phyloP scores from a whole-genome alignment of 345 rosid species.

The Cardamine resedifolia region DNA sequence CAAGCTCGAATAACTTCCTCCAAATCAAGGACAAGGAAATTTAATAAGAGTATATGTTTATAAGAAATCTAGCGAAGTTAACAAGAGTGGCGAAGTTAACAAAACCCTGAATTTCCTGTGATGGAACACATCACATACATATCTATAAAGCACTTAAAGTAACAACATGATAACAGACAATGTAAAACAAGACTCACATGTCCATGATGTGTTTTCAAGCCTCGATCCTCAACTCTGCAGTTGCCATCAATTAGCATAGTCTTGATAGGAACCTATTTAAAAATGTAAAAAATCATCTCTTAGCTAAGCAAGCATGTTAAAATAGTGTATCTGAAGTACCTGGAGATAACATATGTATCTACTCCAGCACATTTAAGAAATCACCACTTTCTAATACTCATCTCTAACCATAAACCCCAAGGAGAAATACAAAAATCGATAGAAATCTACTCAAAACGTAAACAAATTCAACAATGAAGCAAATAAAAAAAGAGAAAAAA shows the following conservation, averaged over 20 bases:
- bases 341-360: too few relatives aligned
- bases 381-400: neutral
- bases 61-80: neutral
- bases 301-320: neutral
- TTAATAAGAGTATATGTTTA: neutral
- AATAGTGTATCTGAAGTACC: too few relatives aligned
- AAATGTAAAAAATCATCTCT: slow-evolving; percentile 12
- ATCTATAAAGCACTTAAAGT: neutral
- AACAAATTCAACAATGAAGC: neutral
- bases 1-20: slow-evolving; percentile 1
- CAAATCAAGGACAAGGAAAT: neutral
- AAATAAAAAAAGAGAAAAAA: neutral
- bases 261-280: slow-evolving; percentile 84
- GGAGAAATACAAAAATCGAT: neutral
- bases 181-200: slow-evolving; percentile 56
- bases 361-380: neutral
- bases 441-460: neutral
- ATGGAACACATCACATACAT: neutral
- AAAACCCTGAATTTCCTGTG: neutral
- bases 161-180: slow-evolving; percentile 1
- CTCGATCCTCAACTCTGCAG: slow-evolving; percentile 98
- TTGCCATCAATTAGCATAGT: slow-evolving; percentile 88
- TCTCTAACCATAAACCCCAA: neutral
- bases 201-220: slow-evolving; percentile 96
- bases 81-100: neutral